Conservation (phyloP, 2,329 filamentous ascomycete species). For the Monilinia polystroma region DNA sequence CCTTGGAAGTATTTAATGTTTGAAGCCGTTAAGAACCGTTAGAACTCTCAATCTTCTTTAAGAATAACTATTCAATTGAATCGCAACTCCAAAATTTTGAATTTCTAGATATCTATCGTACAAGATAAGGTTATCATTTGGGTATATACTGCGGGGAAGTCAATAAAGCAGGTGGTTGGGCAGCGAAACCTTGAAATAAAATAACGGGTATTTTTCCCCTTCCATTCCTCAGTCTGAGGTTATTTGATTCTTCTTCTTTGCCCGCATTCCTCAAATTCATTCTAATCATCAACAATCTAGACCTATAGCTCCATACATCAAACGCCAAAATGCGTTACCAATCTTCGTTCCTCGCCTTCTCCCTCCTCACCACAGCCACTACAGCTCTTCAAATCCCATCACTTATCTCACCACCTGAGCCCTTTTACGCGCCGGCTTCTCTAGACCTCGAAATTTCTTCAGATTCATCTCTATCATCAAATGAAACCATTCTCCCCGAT, state of each 20-base stretch:
- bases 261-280: background rate
- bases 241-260: background rate
- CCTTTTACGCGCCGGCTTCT: constrained; percentile 32
- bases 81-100: background rate
- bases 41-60: background rate
- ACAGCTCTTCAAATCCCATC: constrained; percentile 36
- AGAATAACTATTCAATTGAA: background rate
- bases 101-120: background rate
- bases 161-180: constrained; percentile 17
- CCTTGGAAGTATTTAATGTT: background rate
- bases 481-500: constrained; percentile 29
- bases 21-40: too few species aligned
- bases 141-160: constrained; percentile 8
- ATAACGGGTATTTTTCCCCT: constrained; percentile 6
- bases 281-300: background rate
- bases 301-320: background rate
- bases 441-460: constrained; percentile 23
- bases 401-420: constrained; percentile 32
- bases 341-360: constrained; percentile 12
- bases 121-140: constrained; percentile 5
- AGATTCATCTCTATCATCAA: constrained; percentile 25
- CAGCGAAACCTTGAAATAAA: constrained; percentile 8
- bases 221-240: constrained; percentile 2
- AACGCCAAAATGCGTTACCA: constrained; percentile 12
- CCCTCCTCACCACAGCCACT: constrained; percentile 19